phyloP scores from a whole-genome alignment of 768 basidiomycete species.

The Auriscalpium vulgare region DNA sequence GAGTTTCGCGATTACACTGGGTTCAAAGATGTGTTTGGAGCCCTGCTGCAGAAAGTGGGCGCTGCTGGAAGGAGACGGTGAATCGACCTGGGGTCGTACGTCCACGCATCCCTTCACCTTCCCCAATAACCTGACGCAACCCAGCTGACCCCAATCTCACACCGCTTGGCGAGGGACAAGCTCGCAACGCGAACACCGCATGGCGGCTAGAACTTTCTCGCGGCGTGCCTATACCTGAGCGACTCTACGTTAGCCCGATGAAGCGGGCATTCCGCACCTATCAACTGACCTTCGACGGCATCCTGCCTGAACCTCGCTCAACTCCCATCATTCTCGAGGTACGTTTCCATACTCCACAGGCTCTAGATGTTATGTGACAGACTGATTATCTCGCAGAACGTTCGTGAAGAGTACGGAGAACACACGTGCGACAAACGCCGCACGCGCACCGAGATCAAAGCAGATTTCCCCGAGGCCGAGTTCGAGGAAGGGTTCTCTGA shows the following conservation, averaged over 20 bases:
- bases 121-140: neutral
- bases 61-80: slow-evolving; percentile 9
- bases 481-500: slow-evolving; percentile 15
- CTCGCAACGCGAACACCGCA: slow-evolving; percentile 7
- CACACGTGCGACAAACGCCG: slow-evolving; percentile 13
- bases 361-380: neutral
- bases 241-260: slow-evolving; percentile 10
- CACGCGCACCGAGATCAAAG: slow-evolving; percentile 6
- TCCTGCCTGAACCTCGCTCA: neutral
- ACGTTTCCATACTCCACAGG: too few species aligned
- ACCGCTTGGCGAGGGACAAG: slow-evolving; percentile 12
- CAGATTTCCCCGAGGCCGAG: slow-evolving; percentile 8
- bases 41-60: slow-evolving; percentile 8
- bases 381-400: slow-evolving; percentile 2
- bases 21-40: neutral
- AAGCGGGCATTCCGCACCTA: slow-evolving; percentile 10
- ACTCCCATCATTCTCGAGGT: slow-evolving; percentile 14
- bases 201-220: slow-evolving; percentile 8
- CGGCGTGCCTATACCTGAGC: slow-evolving; percentile 10
- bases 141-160: slow-evolving; percentile 15
- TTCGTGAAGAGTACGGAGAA: slow-evolving; percentile 9
- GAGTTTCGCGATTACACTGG: neutral
- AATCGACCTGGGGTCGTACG: slow-evolving; percentile 15
- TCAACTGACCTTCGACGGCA: slow-evolving; percentile 9
- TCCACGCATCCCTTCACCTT: neutral